Conservation (phyloP, 495 filamentous ascomycete genomes). For the Parachaetomium inaequale region DNA sequence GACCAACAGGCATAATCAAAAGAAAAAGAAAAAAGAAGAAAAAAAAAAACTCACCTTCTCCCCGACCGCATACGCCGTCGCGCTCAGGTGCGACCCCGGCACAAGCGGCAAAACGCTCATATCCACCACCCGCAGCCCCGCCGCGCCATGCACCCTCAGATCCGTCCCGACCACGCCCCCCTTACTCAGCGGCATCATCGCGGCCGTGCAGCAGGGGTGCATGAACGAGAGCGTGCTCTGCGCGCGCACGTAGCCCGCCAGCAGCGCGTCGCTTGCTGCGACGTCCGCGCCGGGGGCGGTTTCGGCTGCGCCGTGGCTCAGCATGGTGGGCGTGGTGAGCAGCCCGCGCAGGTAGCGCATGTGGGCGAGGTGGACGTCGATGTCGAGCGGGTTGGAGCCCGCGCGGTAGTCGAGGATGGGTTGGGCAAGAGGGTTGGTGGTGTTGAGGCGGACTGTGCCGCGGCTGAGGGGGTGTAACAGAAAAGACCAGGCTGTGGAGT, state of each 20-base stretch:
- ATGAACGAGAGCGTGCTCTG: conserved; percentile 13
- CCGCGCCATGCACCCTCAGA: conserved; percentile 40
- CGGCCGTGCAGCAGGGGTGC: conserved; percentile 45
- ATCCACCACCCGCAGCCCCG: conserved; percentile 32
- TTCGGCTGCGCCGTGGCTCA: conserved; percentile 17
- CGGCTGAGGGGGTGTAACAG: conserved; percentile 36
- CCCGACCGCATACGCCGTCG: conserved; percentile 22
- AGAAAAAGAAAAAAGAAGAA: not conserved
- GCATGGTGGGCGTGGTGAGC: conserved; percentile 21
- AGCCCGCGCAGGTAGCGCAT: conserved; percentile 24
- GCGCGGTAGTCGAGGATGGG: conserved; percentile 33
- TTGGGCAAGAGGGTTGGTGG: conserved; percentile 26
- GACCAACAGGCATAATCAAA: not conserved
- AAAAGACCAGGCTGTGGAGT: conserved; percentile 13
- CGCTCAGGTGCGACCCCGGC: conserved; percentile 17
- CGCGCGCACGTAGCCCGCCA: conserved; percentile 12
- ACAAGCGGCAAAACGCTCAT: conserved; percentile 47
- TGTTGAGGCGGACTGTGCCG: conserved; percentile 34
- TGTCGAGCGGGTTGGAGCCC: conserved; percentile 34
- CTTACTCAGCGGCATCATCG: conserved; percentile 50
- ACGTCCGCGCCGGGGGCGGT: conserved; percentile 15
- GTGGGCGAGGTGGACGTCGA: conserved; percentile 25
- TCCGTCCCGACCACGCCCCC: conserved; percentile 47
- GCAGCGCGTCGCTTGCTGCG: not conserved
- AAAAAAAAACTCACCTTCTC: conserved; percentile 14